Evolutionary conservation across 2,329 filamentous ascomycete genomes (phyloP), one percentile per base, ranked within the genome.

Genomic region (Alternaria sp.): DNA sequence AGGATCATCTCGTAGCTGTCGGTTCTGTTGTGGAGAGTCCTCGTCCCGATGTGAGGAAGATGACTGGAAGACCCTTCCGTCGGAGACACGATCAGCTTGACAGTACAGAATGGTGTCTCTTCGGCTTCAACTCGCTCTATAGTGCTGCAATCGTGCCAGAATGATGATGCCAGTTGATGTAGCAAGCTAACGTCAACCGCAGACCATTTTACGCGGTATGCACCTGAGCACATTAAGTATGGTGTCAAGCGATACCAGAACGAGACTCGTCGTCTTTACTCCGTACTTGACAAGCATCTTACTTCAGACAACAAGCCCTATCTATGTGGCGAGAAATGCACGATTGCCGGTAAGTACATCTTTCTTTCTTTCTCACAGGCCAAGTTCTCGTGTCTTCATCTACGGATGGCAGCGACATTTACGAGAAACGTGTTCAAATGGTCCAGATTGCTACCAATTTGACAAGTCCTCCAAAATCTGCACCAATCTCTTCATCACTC

Each of bases 191-290:
- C 54, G 26, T 7, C 26, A 21, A 29, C 42, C 14, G 28, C 56
- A 51, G 93, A 95, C 77, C 92, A 96, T 79, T 96, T 96, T 78
- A 81, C 81, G 46, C 86, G 91, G 55, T 96, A 96, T 71, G 92
- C 92, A 1, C 90, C 91, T 0, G 90, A 93, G 74, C 87, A 85
- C 75, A 94, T 96, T 69, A 82, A 88, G 71, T 96, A 97, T 74
- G 92, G 90, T 62, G 86, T 96, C 54, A 87, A 91, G 72, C 86
- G 93, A 46, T 97, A 96, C 80, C 81, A 84, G 72, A 95, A 92
- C 73, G 93, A 97, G 80, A 92, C 90, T 0, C 84, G 89, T n/a
- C 88, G 93, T 3, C 82, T 97, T 2, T 96, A 95, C 80, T 83
- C 87, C 51, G 89, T 92, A 21, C 80, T 96, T 58, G 88, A 96